phyloP scores from a whole-genome alignment of 2,329 filamentous ascomycete genomes.

The Ilyonectria sp. region DNA sequence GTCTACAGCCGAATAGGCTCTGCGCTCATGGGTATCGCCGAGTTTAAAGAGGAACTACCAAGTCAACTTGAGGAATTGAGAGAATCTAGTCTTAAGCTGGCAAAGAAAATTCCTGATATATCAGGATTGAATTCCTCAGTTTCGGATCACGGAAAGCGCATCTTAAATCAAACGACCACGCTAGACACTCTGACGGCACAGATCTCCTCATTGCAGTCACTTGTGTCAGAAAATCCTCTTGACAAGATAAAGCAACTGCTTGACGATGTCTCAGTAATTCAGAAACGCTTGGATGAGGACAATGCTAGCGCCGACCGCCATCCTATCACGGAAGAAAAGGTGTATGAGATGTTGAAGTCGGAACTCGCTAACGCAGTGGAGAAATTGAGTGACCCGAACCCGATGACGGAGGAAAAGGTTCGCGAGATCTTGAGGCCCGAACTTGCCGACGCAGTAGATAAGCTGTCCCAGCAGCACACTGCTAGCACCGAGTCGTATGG shows the following conservation, averaged over 20 bases:
- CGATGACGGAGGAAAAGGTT: background rate
- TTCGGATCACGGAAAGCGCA: slow-evolving; percentile 2
- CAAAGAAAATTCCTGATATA: background rate
- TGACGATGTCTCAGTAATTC: slow-evolving; percentile 18
- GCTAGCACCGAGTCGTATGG: background rate
- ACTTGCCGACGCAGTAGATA: background rate
- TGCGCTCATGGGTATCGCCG: background rate
- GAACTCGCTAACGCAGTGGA: background rate
- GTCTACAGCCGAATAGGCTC: background rate
- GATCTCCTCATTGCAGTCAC: slow-evolving; percentile 17
- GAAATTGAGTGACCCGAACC: background rate
- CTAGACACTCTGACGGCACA: slow-evolving; percentile 19
- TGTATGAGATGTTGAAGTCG: background rate
- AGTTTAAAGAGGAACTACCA: background rate
- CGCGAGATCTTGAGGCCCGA: background rate
- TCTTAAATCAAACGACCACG: slow-evolving; percentile 26
- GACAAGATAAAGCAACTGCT: slow-evolving; percentile 21
- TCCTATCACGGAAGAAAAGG: background rate
- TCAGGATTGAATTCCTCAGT: background rate
- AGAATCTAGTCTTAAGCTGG: background rate
- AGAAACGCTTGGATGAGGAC: background rate
- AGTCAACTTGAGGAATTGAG: background rate
- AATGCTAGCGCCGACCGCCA: background rate
- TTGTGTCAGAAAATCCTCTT: slow-evolving; percentile 3
- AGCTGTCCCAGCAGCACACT: background rate